Base-by-base conservation (phyloP, 352 stramenopile genomes). In the Pythium aphanidermatum region DNA sequence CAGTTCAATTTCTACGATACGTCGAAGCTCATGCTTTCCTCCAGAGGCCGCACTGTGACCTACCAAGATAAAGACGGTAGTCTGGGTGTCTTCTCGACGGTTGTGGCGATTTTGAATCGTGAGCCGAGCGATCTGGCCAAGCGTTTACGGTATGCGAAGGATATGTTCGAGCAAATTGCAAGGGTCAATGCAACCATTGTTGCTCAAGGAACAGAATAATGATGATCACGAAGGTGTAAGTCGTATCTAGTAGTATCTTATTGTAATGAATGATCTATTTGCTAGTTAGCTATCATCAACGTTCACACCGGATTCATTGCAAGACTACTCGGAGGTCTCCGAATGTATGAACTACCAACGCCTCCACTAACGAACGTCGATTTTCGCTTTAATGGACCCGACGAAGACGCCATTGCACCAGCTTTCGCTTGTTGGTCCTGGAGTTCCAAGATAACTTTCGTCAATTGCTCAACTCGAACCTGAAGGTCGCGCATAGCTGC, bases 1-100 rank as follows among this genome's bases (percentile, higher is more conserved):
- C 89, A 97, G 66, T 89, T 96, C 37, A 90, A 97, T 30, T 99
- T 99, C 58, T 98, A 97, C 48, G 96, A 99, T 64, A 66, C 88
- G 32, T 98, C 96, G 11, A 96, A 98, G 61, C 75, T 99, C 4
- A 60, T 98, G 33, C 68, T 99, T 29, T 96, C 91, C 1, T 60
- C 80, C 2, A 80, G 96, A 45, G 93, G 89, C 8, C 86, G 86
- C 5, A 58, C 89, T 9, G 83, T 95, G 30, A 98, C 95, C n/a
- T 92, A 85, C 50, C 30, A 91, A 3, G 71, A 94, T 47, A 94
- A 92, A 29, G 58, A 90, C 1, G 77, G 82, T 24, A 60, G 74
- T 33, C 58, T 92, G 8, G 53, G 50, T 1, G 77, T 79, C 14
- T 68, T 67, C 13, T 65, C 76, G 16, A 80, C 71, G 4, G 73